phyloP scores from a whole-genome alignment of 352 stramenopile genomes.

The Pythium vanterpoolii region DNA sequence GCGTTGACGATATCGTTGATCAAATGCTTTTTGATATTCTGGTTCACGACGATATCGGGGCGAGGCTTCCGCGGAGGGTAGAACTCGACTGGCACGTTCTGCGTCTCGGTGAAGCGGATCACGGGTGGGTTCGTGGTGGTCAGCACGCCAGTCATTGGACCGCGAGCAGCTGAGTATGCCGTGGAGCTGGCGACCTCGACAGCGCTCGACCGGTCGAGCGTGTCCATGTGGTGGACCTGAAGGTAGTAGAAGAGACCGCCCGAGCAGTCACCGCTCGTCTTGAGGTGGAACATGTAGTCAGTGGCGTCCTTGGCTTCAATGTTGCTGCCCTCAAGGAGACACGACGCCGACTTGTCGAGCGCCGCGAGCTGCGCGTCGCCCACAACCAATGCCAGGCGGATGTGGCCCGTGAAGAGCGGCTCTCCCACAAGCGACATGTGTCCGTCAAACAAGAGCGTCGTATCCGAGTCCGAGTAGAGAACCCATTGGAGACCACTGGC shows the following conservation, averaged over 20 bases:
- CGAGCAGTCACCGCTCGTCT: conserved; percentile 47
- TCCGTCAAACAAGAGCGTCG: conserved; percentile 41
- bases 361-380: conserved; percentile 33
- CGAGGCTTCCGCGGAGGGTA: conserved; percentile 52
- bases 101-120: conserved; percentile 44
- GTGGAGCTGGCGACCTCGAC: conserved; percentile 28
- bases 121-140: conserved; percentile 44
- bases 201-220: conserved; percentile 43
- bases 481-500: conserved; percentile 57
- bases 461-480: conserved; percentile 36
- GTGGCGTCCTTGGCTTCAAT: conserved; percentile 38
- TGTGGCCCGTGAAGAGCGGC: conserved; percentile 35
- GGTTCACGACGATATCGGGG: conserved; percentile 32
- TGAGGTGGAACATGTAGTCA: conserved; percentile 57
- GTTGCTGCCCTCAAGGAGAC: conserved; percentile 45
- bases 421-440: conserved; percentile 34
- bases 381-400: conserved; percentile 49
- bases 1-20: conserved; percentile 48
- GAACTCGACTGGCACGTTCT: conserved; percentile 40
- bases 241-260: conserved; percentile 62
- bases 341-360: conserved; percentile 63
- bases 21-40: conserved; percentile 43
- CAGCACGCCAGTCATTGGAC: conserved; percentile 47
- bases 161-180: conserved; percentile 46
- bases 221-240: conserved; percentile 53